A percentile compares a stretch with the other conserved stretches of the same genome.
Evolutionary conservation across 129 eudicot genomes (phyloP).

Genomic region (Ambrosia artemisiifolia): DNA sequence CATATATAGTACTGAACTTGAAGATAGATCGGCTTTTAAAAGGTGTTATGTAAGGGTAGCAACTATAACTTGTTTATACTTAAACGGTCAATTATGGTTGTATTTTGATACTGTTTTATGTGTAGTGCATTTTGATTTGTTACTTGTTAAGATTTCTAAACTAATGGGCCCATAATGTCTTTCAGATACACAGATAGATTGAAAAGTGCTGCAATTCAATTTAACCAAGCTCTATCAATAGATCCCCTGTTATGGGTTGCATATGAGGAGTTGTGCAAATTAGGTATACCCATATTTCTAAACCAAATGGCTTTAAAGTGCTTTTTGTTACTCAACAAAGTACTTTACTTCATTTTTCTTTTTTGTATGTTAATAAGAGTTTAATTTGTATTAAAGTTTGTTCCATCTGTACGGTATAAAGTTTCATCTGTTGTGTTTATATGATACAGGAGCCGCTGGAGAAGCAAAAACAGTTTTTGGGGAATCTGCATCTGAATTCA

Average conservation of each 20-base stretch:
- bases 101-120: background rate
- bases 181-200: constrained; percentile 93
- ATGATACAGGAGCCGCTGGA: constrained; percentile 75
- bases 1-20: background rate
- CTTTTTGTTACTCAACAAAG: constrained; percentile 1
- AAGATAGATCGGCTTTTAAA: background rate
- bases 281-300: constrained; percentile 49
- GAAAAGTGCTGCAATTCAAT: constrained; percentile 71
- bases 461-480: constrained; percentile 83
- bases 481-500: constrained; percentile 71
- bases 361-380: background rate
- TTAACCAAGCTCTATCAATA: constrained; percentile 83
- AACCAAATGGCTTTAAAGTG: background rate
- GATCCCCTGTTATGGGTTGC: constrained; percentile 98
- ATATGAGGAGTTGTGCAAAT: constrained; percentile 85
- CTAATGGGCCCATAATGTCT: constrained; percentile 20
- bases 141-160: constrained; percentile 8
- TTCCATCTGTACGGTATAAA: background rate
- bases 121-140: constrained; percentile 15
- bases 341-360: background rate
- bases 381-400: background rate
- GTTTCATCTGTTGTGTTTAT: constrained; percentile 1
- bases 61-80: background rate
- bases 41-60: background rate
- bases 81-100: background rate